A percentile compares a stretch with the other conserved stretches of the same genome.
Evolutionary conservation across 495 filamentous ascomycete species (phyloP).

Genomic region (Xylaria sp.): DNA sequence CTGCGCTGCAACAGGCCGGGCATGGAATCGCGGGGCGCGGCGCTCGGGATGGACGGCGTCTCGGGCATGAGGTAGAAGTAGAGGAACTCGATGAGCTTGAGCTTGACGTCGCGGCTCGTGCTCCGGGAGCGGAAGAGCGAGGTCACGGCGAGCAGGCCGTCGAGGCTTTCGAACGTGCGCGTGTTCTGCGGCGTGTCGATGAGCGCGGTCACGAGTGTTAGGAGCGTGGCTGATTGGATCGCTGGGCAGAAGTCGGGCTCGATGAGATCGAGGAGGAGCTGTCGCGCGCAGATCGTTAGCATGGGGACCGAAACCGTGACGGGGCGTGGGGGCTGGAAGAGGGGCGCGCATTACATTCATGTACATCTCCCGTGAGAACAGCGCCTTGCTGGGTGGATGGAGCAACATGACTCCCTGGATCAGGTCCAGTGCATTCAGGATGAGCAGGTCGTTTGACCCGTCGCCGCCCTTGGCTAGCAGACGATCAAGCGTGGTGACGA

Average conservation of each 20-base stretch:
- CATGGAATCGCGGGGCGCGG: constrained; percentile 40
- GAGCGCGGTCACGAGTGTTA: constrained; percentile 88
- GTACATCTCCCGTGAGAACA: constrained; percentile 89
- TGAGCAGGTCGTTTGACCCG: constrained; percentile 85
- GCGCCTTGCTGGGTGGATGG: constrained; percentile 86
- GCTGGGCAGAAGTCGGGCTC: constrained; percentile 90
- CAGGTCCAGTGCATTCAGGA: constrained; percentile 85
- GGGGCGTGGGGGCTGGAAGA: not conserved
- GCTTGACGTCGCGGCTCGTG: constrained; percentile 86
- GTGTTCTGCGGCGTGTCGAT: constrained; percentile 84
- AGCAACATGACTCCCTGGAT: constrained; percentile 90
- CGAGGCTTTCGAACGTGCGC: constrained; percentile 89
- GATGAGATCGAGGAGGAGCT: constrained; percentile 91
- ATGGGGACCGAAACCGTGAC: not conserved
- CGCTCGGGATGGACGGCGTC: constrained; percentile 62
- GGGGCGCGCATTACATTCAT: constrained; percentile 76
- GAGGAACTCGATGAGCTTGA: constrained; percentile 91
- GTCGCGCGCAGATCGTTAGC: constrained; percentile 21
- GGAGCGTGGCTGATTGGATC: constrained; percentile 86
- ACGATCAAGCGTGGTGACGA: constrained; percentile 86
- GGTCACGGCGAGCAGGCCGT: constrained; percentile 91
- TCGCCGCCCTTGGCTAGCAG: constrained; percentile 80
- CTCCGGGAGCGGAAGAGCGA: constrained; percentile 86
- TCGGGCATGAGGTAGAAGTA: constrained; percentile 99
- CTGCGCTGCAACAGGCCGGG: constrained; percentile 67